Evolutionary conservation across 2,329 filamentous ascomycete genomes (phyloP).

Genomic region (Torrubiellomyces zombiae): DNA sequence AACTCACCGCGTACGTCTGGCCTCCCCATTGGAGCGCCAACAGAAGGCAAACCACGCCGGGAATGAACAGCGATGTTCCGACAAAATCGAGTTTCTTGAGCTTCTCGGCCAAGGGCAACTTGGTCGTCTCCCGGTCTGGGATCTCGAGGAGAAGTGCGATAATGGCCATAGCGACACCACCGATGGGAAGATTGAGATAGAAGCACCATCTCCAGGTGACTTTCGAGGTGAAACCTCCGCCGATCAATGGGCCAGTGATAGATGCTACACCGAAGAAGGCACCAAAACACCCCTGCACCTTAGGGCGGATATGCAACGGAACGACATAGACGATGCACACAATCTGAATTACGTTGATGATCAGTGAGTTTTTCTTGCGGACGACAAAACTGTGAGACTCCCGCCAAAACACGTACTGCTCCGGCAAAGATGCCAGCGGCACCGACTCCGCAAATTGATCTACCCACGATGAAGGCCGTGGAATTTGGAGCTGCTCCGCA

Average conservation of each 20-base stretch:
- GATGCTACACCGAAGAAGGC: slow-evolving; percentile 23
- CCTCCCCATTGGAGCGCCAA: slow-evolving; percentile 30
- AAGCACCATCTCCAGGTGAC: slow-evolving; percentile 18
- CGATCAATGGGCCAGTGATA: slow-evolving; percentile 9
- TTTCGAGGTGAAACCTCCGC: slow-evolving; percentile 12
- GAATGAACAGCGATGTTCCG: slow-evolving; percentile 28
- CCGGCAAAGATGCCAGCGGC: slow-evolving; percentile 36
- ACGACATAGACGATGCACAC: slow-evolving; percentile 3
- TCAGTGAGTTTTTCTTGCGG: not conserved
- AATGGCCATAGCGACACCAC: slow-evolving; percentile 11
- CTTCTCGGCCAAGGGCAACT: slow-evolving; percentile 16
- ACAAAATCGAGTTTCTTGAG: slow-evolving; percentile 32
- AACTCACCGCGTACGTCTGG: slow-evolving; percentile 12
- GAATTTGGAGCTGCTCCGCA: slow-evolving; percentile 21
- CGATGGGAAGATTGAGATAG: slow-evolving; percentile 17
- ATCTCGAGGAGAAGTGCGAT: slow-evolving; percentile 8
- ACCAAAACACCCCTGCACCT: slow-evolving; percentile 13
- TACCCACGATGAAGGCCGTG: slow-evolving; percentile 29
- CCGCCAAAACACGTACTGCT: slow-evolving; percentile 9
- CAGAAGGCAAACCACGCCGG: slow-evolving; percentile 27
- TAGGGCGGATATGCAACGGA: slow-evolving; percentile 14
- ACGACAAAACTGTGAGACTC: too few relatives aligned
- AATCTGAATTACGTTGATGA: slow-evolving; percentile 1
- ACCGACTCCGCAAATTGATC: slow-evolving; percentile 31
- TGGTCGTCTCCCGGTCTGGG: slow-evolving; percentile 6